Conservation (phyloP, 352 stramenopile genomes). For the Phytophthora pinifolia region DNA sequence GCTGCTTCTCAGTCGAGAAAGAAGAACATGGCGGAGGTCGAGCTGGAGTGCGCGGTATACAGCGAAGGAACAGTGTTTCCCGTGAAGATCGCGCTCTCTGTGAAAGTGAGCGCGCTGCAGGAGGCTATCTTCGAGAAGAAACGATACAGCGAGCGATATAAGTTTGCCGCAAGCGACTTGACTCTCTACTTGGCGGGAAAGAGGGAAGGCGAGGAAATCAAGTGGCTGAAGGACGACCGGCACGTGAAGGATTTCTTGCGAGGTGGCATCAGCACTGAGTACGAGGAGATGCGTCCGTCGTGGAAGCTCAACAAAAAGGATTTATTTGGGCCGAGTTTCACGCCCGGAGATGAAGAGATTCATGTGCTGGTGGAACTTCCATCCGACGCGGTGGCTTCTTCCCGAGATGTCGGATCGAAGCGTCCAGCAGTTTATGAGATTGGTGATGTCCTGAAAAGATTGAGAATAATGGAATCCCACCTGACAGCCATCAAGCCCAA, state of each 20-base stretch:
- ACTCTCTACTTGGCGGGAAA: constrained; percentile 9
- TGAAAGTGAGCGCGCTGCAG: constrained; percentile 10
- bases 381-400: not conserved
- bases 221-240: constrained; percentile 13
- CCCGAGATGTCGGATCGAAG: not conserved
- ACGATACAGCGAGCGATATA: too few relatives aligned
- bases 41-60: too few relatives aligned
- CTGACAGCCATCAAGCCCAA: not conserved
- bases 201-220: not conserved
- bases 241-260: constrained; percentile 8
- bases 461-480: not conserved
- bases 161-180: not conserved
- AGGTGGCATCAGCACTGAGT: constrained; percentile 7
- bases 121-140: not conserved
- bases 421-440: not conserved
- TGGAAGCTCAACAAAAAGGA: not conserved
- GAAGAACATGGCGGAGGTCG: too few relatives aligned
- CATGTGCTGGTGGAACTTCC: constrained; percentile 11
- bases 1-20: too few relatives aligned
- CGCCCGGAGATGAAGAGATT: constrained; percentile 9
- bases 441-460: not conserved
- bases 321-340: not conserved
- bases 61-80: constrained; percentile 14
- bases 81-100: constrained; percentile 12
- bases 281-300: constrained; percentile 14